A percentile compares a stretch with the other conserved stretches of the same genome.
These are phyloP conservation scores for Mycena alexandri DNA, from an alignment of 768 basidiomycete genomes.

Conservation along the genomic window DNA sequence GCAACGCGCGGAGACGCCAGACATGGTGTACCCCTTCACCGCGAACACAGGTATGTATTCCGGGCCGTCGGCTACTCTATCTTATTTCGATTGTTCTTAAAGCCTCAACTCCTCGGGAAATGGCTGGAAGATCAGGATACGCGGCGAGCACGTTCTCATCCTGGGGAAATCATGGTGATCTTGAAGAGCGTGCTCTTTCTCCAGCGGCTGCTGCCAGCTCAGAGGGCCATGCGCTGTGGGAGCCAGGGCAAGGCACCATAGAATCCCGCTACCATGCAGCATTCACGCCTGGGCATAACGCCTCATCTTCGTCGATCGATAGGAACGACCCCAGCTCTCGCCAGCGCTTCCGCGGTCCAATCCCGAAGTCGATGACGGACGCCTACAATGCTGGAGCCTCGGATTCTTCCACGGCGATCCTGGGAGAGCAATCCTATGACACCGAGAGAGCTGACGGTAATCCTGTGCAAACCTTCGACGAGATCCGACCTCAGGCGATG, in stretches of 20 bases:
- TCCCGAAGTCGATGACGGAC: slow-evolving; percentile 33
- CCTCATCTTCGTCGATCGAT: slow-evolving; percentile 29
- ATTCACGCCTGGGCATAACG: slow-evolving; percentile 21
- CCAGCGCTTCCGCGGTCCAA: slow-evolving; percentile 26
- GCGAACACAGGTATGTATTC: slow-evolving; percentile 11
- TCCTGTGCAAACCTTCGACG: slow-evolving; percentile 16
- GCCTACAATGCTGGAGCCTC: slow-evolving; percentile 4
- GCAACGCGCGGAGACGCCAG: neutral
- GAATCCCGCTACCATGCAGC: slow-evolving; percentile 27
- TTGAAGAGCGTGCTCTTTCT: slow-evolving; percentile 23
- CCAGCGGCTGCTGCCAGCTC: neutral
- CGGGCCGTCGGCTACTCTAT: neutral
- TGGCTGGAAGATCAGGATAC: slow-evolving; percentile 30
- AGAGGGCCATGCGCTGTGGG: slow-evolving; percentile 16
- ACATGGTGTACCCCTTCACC: slow-evolving; percentile 31
- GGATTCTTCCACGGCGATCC: slow-evolving; percentile 8
- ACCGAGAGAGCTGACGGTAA: neutral
- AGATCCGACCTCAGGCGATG: slow-evolving; percentile 21
- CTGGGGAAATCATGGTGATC: slow-evolving; percentile 37
- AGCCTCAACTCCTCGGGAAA: slow-evolving; percentile 18
- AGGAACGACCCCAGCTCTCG: slow-evolving; percentile 30
- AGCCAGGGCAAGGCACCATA: slow-evolving; percentile 20
- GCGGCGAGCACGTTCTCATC: slow-evolving; percentile 34
- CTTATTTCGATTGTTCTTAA: neutral
- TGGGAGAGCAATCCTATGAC: slow-evolving; percentile 7